Percentiles rank a stretch among this genome's conserved stretches.
These are phyloP conservation scores for Brassica nigra DNA, from an alignment of 345 rosid genomes.

Conservation along the genomic window DNA sequence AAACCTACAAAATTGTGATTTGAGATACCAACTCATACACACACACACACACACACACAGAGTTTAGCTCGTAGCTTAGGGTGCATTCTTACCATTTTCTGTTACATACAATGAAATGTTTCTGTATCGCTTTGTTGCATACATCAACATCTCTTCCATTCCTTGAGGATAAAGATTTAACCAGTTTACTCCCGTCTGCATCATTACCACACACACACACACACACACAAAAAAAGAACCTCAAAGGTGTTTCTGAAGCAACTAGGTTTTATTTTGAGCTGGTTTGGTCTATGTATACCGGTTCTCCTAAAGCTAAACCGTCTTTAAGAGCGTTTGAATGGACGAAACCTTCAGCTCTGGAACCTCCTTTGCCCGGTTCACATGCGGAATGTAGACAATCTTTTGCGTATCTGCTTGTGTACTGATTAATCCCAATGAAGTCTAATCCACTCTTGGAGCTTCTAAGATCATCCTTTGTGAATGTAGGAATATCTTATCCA, in stretches of 20 bases:
- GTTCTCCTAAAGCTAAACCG: conserved; percentile 52
- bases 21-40: background rate
- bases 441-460: conserved; percentile 47
- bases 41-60: background rate
- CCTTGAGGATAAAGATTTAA: conserved; percentile 50
- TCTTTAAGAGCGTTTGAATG: conserved; percentile 43
- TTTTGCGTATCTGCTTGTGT: conserved; percentile 55
- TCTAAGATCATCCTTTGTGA: conserved; percentile 49
- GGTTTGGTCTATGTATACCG: conserved; percentile 42
- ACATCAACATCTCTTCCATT: conserved; percentile 51
- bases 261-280: background rate
- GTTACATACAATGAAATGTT: conserved; percentile 59
- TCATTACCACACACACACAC: background rate
- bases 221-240: background rate
- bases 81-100: conserved; percentile 52
- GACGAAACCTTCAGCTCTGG: conserved; percentile 54
- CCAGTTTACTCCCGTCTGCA: conserved; percentile 68
- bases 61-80: background rate
- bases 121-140: conserved; percentile 51
- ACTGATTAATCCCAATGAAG: conserved; percentile 76
- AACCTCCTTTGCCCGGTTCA: conserved; percentile 52
- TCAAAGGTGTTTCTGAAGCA: background rate
- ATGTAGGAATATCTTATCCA: conserved; percentile 49
- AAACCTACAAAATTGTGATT: conserved; percentile 40
- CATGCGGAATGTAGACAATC: conserved; percentile 62